Percentiles rank a stretch among this genome's conserved stretches.
These are phyloP conservation scores for Jackrogersella minutella DNA, from an alignment of 495 filamentous ascomycete genomes.

Conservation along the genomic window DNA sequence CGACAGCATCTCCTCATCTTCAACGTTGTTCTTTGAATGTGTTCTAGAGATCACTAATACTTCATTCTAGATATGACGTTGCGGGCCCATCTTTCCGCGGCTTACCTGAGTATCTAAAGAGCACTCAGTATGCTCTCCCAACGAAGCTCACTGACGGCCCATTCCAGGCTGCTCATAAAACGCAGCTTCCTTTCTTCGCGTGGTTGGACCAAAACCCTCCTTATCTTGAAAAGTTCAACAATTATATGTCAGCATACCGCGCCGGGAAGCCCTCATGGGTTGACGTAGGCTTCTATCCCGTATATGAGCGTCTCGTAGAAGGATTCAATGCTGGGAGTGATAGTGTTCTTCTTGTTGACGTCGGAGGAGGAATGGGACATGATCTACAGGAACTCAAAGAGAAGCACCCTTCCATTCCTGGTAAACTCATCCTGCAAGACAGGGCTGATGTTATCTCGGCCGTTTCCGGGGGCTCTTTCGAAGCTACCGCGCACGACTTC, in stretches of 20 bases:
- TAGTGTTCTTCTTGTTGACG: slow-evolving; percentile 10
- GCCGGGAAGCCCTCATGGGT: slow-evolving; percentile 62
- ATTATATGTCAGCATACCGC: slow-evolving; percentile 60
- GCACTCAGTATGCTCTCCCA: slow-evolving; percentile 37
- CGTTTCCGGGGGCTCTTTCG: slow-evolving; percentile 17
- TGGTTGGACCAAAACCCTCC: slow-evolving; percentile 37
- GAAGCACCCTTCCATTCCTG: slow-evolving; percentile 50
- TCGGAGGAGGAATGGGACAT: slow-evolving; percentile 15
- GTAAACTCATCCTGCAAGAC: slow-evolving; percentile 61
- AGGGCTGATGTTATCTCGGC: slow-evolving; percentile 47
- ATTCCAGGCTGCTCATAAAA: slow-evolving; percentile 44
- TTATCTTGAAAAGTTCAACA: slow-evolving; percentile 53
- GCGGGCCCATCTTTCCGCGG: slow-evolving; percentile 26
- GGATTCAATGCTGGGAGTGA: slow-evolving; percentile 20
- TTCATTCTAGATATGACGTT: slow-evolving; percentile 11
- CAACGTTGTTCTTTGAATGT: background rate
- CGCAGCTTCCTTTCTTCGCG: slow-evolving; percentile 41
- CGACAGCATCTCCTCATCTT: background rate
- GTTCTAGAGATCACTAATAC: background rate
- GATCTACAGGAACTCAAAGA: slow-evolving; percentile 11
- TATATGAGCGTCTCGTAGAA: slow-evolving; percentile 49
- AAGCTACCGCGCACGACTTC: slow-evolving; percentile 53
- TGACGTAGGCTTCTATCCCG: slow-evolving; percentile 59
- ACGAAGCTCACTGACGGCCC: slow-evolving; percentile 40
- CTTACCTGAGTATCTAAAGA: slow-evolving; percentile 39